These are phyloP conservation scores for Termitomyces sp. DNA, from an alignment of 768 basidiomycete species.

Conservation along the genomic window DNA sequence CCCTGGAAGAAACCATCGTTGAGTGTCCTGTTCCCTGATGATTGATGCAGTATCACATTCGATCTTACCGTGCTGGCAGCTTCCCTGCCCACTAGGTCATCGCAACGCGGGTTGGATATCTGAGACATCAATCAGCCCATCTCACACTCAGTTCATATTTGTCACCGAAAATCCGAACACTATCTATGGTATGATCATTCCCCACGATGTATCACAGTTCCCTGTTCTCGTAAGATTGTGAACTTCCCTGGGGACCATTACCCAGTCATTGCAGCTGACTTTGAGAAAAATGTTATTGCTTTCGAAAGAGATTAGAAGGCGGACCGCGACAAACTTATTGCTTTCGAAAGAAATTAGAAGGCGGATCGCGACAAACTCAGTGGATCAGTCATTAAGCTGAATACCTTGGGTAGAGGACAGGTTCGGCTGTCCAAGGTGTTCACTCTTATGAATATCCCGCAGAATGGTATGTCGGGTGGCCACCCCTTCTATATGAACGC, in stretches of 20 bases:
- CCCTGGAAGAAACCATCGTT: neutral
- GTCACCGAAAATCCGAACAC: conserved; percentile 3
- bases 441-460: conserved; percentile 9
- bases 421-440: neutral
- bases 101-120: conserved; percentile 8
- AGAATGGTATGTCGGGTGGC: conserved; percentile 10
- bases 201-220: neutral
- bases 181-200: conserved; percentile 1
- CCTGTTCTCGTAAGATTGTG: neutral
- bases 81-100: neutral
- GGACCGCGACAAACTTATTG: conserved; percentile 4
- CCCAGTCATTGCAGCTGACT: conserved; percentile 3
- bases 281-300: conserved; percentile 8
- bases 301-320: conserved; percentile 6
- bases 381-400: conserved; percentile 1
- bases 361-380: conserved; percentile 6
- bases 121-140: neutral
- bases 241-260: conserved; percentile 4
- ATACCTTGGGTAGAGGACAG: neutral
- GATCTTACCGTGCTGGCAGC: neutral
- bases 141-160: conserved; percentile 2
- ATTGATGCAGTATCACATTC: conserved; percentile 3
- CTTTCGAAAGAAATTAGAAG: conserved; percentile 6
- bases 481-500: conserved; percentile 10
- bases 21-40: neutral